Base-by-base conservation (phyloP, 257 asterid species). In the Solanum rostratum region DNA sequence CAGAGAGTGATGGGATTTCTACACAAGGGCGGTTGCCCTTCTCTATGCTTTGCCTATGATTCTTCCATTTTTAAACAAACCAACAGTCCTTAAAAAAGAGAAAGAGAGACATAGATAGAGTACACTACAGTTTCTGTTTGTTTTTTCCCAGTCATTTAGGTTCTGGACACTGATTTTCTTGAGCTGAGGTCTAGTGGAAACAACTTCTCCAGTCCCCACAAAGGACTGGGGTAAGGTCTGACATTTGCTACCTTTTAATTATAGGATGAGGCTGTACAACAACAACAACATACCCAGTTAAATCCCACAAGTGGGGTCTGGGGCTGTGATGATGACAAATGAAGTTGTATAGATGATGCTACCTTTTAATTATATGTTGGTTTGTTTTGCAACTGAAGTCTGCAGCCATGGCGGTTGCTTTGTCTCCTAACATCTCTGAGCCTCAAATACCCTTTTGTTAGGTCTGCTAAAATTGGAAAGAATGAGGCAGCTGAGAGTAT, bases 11-110 rank as follows among this genome's bases (percentile, higher is more conserved):
- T 46, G 86, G 89, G 89, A 46, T 69, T 85, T 85, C 85, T 73
- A 70, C 55, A 73, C 6, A 80, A 86, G 92, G 93, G 93, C 74
- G 91, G 92, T 92, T 92, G 89, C 89, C 92, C 88, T 68, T 68
- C 87, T 90, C 85, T 90, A 88, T 87, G 89, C 63, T 24, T 74
- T 22, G 89, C 91, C 91, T 7, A 69, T 76, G 86, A 66, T 83
- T 85, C 55, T 60, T 62, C 11, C 45, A 10, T 4, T 22, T 41
- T 43, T 54, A 2, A 70, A 63, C 54, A n/a, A 86, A 83, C 66
- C 63, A 86, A 87, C 87, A 79, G 65, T 85, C 85, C 85, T 80
- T 70, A 3, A 20, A 52, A 13, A 13, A 12, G 52, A 39, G 53
- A 39, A 24, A 11, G 3, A 45, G 73, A 74, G 20, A 39, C 13